Percentiles rank a stretch among this genome's conserved stretches.
These are phyloP conservation scores for Colletotrichum tabaci DNA, from an alignment of 2,329 filamentous ascomycete species.

Conservation along the genomic window DNA sequence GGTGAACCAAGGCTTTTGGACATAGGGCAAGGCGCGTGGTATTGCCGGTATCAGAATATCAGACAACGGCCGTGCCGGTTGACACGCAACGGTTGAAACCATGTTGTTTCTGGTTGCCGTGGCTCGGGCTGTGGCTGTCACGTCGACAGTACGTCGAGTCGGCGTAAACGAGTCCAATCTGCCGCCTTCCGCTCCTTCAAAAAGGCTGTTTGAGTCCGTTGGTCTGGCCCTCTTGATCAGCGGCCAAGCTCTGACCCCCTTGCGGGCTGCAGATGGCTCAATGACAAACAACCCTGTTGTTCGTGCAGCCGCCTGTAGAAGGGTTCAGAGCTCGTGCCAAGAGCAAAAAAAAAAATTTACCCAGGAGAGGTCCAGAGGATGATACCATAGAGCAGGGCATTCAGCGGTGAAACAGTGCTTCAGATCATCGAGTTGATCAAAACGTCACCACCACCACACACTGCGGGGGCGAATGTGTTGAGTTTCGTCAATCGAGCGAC, in stretches of 20 bases:
- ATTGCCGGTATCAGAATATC: conserved; percentile 20
- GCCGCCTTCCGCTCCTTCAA: too few relatives aligned
- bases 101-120: conserved; percentile 18
- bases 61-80: conserved; percentile 16
- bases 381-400: neutral
- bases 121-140: conserved; percentile 30
- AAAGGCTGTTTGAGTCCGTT: neutral
- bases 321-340: neutral
- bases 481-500: conserved; percentile 29
- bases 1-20: neutral
- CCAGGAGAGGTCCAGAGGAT: neutral
- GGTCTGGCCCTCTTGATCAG: conserved; percentile 32
- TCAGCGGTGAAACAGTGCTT: neutral
- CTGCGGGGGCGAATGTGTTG: conserved; percentile 7
- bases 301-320: conserved; percentile 1
- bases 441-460: neutral
- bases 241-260: conserved; percentile 23
- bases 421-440: neutral
- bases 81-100: conserved; percentile 29
- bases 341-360: neutral
- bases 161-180: neutral
- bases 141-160: neutral
- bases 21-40: neutral
- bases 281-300: conserved; percentile 5
- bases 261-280: conserved; percentile 16